Evolutionary conservation across 108 stramenopile genomes (phyloP), one percentile per base, ranked within the genome.

Genomic region (Epithemia pelagica): DNA sequence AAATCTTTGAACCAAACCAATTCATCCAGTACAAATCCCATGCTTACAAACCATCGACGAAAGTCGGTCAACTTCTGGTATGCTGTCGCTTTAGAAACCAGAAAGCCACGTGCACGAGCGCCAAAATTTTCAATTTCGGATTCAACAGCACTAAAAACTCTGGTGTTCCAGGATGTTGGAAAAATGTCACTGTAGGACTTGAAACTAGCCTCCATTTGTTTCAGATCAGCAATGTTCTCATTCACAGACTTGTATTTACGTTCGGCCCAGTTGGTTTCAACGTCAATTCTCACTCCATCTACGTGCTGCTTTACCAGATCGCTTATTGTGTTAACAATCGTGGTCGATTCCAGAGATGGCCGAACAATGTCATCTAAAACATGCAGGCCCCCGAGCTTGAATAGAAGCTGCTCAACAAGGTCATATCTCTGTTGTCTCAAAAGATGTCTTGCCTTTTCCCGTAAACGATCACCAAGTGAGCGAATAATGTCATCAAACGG

Each of bases 191-290:
- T 58, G 54, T 79, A 74, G 0, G 78, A 24, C 30, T 76, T 82
- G 59, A 85, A 79, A 53, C 68, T 62, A 20, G 56, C 29, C 59
- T 85, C 80, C 81, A 82, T 79, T 28, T 27, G 51, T 62, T 81
- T 79, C 31, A 85, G 57, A 51, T 81, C 77, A n/a, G 52, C 55
- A 23, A 84, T 77, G 51, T 32, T 64, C 25, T 78, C 70, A 51
- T 84, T 80, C 2, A 84, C 70, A 10, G 76, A 78, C 71, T 77
- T 76, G 74, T 82, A 85, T 25, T 69, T 82, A 3, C 78, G 65
- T 57, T 67, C 69, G 0, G 78, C 58, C 84, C 84, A 85, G 30
- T 53, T 28, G 30, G 67, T 79, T 28, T 76, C 65, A 24, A 82
- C 75, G 22, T 81, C 75, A 23, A 82, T 61, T 54, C 78, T 64